Percentiles rank a stretch among this genome's conserved stretches.
phyloP scores from a whole-genome alignment of 495 filamentous ascomycete genomes.

The Thozetella sp. region DNA sequence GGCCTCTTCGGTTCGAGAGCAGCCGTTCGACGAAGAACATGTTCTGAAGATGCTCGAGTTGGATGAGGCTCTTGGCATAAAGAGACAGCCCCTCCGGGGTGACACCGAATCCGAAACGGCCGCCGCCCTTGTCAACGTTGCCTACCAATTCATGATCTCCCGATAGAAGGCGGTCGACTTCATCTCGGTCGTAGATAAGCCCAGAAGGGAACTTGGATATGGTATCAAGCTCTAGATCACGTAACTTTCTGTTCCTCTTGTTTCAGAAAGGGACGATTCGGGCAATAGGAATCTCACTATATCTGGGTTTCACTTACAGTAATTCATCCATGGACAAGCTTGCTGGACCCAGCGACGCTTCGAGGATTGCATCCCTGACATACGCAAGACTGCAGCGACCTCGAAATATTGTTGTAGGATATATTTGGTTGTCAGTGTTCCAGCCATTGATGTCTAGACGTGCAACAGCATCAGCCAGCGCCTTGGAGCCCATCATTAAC shows the following conservation, averaged over 20 bases:
- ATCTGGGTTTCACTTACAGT: conserved; percentile 45
- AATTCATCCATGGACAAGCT: conserved; percentile 46
- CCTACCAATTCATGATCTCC: neutral
- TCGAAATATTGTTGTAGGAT: conserved; percentile 42
- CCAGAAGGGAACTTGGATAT: conserved; percentile 20
- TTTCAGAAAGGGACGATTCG: neutral
- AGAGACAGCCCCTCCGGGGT: conserved; percentile 18
- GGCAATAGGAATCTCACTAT: too few species aligned
- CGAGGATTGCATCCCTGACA: conserved; percentile 58
- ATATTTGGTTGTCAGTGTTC: conserved; percentile 41
- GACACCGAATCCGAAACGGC: neutral
- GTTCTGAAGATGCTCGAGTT: conserved; percentile 57
- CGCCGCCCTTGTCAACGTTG: neutral
- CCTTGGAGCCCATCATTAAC: neutral
- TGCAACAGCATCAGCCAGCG: conserved; percentile 16
- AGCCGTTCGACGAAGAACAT: conserved; percentile 63
- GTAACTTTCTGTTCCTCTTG: conserved; percentile 1
- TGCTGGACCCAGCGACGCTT: conserved; percentile 45
- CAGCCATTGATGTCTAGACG: conserved; percentile 54
- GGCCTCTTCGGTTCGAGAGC: conserved; percentile 47
- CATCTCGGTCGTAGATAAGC: conserved; percentile 24
- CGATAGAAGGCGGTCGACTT: conserved; percentile 20
- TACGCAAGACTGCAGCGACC: conserved; percentile 48
- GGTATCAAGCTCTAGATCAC: neutral
- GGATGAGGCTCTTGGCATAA: conserved; percentile 32